Evolutionary conservation across 2,329 filamentous ascomycete genomes (phyloP), one percentile per base, ranked within the genome.

Genomic region (Aschersonia sp.): DNA sequence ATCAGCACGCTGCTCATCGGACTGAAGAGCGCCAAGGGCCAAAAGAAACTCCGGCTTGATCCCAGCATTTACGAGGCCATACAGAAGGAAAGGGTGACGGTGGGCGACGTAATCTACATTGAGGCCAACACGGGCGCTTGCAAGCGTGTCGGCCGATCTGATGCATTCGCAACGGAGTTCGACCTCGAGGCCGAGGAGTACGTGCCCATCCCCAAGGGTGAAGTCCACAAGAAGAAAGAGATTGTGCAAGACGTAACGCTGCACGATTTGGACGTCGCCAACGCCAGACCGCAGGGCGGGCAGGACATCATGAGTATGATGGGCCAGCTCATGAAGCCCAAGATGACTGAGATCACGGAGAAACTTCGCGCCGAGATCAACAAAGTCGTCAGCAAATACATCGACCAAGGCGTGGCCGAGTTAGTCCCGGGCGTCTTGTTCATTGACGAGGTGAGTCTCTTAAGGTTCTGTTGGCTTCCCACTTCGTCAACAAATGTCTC

Each of bases 261-360:
- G 54, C 92, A 98, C 66, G 92, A 98, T 62, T 74, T 98, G 49
- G 92, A 98, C 61, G 84, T 97, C 53, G 92, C 92, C 54, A 98
- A 98, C 60, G 85, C 92, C 10, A 76, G 91, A 59, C 92, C 92
- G 4, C 89, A 97, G 71, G 92, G 92, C 47, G 92, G 92, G 43
- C 92, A 98, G 73, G 92, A 98, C 65, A 94, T 98, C 55, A 97
- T 98, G 89, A 96, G 89, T 72, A 97, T 98, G 92, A 97, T 98
- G 91, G 92, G 92, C 59, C 92, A 98, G 68, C 71, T 98, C 61
- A 96, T 97, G 89, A 97, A 97, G 77, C 92, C 92, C 52, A 94
- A 94, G 73, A 96, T 96, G 82, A 98, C 92, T 5, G 92, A 98
- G 66, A 97, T 98, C 61, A 98, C 92, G 31, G 92, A 98, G 68